Evolutionary conservation across 78 protist genomes (phyloP).

Genomic region (Thecamonas trahens): DNA sequence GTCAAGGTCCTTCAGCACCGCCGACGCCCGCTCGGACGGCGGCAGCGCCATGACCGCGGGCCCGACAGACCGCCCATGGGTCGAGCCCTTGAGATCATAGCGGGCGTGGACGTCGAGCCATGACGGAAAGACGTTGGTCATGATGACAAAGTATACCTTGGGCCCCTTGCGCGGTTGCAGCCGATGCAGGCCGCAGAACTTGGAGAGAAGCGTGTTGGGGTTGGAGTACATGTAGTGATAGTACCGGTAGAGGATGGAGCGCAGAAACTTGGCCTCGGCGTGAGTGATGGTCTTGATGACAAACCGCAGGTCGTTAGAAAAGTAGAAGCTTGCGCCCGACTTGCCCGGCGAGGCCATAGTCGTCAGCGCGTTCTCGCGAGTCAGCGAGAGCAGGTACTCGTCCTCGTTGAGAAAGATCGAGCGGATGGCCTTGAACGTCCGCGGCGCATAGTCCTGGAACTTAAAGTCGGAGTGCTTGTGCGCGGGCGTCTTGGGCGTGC

Average conservation of each 20-base stretch:
- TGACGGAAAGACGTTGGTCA: conserved; percentile 54
- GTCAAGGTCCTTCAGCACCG: conserved; percentile 24
- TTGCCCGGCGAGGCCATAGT: conserved; percentile 34
- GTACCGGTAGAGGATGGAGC: conserved; percentile 23
- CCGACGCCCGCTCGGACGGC: background rate
- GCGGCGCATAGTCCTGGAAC: conserved; percentile 39
- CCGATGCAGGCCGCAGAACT: conserved; percentile 46
- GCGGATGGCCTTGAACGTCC: background rate
- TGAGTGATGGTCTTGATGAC: conserved; percentile 36
- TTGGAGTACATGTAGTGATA: conserved; percentile 15
- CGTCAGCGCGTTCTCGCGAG: background rate
- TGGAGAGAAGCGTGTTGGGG: conserved; percentile 39
- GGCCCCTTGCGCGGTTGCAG: background rate
- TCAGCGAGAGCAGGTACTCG: background rate
- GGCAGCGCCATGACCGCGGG: background rate
- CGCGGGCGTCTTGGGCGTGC: no score
- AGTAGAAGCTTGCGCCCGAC: conserved; percentile 17
- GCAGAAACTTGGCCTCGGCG: conserved; percentile 14
- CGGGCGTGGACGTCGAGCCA: background rate
- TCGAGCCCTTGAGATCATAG: conserved; percentile 60
- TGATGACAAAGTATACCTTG: conserved; percentile 28
- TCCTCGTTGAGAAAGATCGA: background rate
- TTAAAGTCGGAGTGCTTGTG: conserved; percentile 3
- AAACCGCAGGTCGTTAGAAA: conserved; percentile 10
- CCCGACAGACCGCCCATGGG: conserved; percentile 16